Evolutionary conservation across 2,329 filamentous ascomycete genomes (phyloP), one percentile per base, ranked within the genome.

Genomic region (Pezicula neosporulosa): DNA sequence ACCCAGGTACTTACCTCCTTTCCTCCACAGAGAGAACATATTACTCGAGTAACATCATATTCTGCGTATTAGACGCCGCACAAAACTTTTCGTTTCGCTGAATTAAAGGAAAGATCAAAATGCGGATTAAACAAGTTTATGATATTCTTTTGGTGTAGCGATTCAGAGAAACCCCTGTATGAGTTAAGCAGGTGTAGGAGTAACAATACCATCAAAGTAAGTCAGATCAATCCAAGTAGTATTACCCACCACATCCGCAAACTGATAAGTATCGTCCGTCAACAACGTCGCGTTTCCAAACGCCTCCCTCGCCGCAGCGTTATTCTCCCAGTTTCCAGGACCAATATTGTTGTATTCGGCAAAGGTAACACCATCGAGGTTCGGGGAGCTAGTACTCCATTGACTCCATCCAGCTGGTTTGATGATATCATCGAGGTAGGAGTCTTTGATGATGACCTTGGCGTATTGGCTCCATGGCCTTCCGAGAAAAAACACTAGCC

Each of bases 401-500:
- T 64, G 58, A 7, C 61, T 60, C 77, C 79, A 81, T 1, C 78
- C 78, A 6, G 67, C 67, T 4, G 68, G 55, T 48, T 78, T 77
- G 52, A 83, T 72, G 13, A 80, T 73, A 18, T 69, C 66, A n/a
- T 66, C 68, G 54, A 82, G 64, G 15, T 65, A 60, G 2, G 72
- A 74, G 38, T 70, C 68, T 62, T 80, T 76, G 63, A 79, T 72
- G 8, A 74, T 70, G 19, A 79, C 76, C 15, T 73, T 66, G 7
- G 76, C 70, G 47, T 72, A 78, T 45, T 70, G 67, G 21, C 70
- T 63, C 73, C 76, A 80, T 6, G 77, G 77, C 2, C 77, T 69
- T 6, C 77, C 77, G 18, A 80, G 70, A 50, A 74, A 74, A 78
- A 51, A 49, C 39, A 9, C 18, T 8, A 6, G 27, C 12, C 27